Evolutionary conservation across 1,139 yeast genomes (phyloP), one percentile per base, ranked within the genome.

Genomic region (Geotrichum fermentans): DNA sequence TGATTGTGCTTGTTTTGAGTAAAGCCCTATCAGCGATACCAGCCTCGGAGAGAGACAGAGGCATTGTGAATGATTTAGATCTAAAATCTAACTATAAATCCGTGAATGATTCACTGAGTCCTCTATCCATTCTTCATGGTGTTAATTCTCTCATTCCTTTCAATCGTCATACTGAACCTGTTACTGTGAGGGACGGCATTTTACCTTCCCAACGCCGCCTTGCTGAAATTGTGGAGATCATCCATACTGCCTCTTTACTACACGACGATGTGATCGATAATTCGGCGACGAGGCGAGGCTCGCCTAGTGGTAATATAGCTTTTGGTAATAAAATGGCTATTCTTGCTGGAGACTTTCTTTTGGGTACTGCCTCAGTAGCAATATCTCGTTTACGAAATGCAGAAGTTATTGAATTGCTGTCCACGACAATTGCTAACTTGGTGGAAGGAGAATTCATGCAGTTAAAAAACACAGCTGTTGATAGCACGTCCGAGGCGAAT

Each of bases 381-480:
- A 83, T 92, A 58, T 95, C 97, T 8, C 74, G 98, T 55, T 72
- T 94, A 47, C 75, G 97, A 64, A 90, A 92, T 65, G 94, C 96
- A n/a, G 97, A 92, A 70, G 98, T 92, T 45, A 90, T 89, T 55
- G 98, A 92, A 69, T 75, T 94, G 54, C 78, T 94, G 69, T 88
- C 97, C 4, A 92, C 97, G 6, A 85, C 97, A 36, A 92, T 92
- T 64, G 98, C 97, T 22, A 94, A 94, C 65, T 74, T 94, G 54
- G 98, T 92, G 0, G 98, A 94, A 69, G 98, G 98, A 43, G 98
- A 92, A 68, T 90, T 92, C 64, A 90, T 92, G 97, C 98, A 92
- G 70, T 77, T 92, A 71, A 90, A 90, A 60, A 92, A 92, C 67
- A 88, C 96, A 0, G 94, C 89, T 2, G 72, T 74, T 1, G 65